Conservation (phyloP, 768 basidiomycete genomes). For the Daedaleopsis nitida region DNA sequence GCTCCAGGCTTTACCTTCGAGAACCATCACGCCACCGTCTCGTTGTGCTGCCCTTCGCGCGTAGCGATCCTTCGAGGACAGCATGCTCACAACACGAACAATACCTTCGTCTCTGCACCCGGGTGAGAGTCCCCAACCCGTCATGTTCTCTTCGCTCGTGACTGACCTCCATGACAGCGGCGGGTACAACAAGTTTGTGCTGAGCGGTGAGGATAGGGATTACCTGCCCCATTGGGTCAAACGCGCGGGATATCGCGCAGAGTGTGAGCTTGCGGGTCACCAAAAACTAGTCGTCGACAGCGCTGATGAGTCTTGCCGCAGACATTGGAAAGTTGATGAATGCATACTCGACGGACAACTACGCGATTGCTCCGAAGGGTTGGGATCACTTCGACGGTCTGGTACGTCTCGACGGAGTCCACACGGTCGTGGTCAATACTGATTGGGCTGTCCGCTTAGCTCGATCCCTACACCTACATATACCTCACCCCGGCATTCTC, state of each 20-base stretch:
- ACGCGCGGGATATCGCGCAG: not conserved
- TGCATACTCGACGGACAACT: not conserved
- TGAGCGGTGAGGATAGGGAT: not conserved
- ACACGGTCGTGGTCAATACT: too few species aligned
- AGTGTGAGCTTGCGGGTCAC: not conserved
- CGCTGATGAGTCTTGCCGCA: not conserved
- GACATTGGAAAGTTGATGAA: constrained; percentile 1
- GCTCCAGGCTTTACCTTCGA: not conserved
- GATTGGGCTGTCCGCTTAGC: not conserved
- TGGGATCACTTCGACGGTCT: not conserved
- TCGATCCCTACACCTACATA: not conserved
- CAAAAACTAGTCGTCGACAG: not conserved
- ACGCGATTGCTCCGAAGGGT: not conserved
- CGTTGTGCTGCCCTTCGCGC: not conserved
- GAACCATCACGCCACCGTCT: not conserved
- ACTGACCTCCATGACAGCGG: not conserved
- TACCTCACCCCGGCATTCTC: not conserved
- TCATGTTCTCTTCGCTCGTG: not conserved
- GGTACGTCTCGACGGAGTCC: not conserved
- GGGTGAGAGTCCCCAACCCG: not conserved
- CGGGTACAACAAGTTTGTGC: not conserved
- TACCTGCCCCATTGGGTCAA: not conserved
- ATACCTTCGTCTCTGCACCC: not conserved
- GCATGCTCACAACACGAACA: not conserved
- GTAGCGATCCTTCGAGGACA: not conserved